These are phyloP conservation scores for Xerocomellus intermedius DNA, from an alignment of 768 basidiomycete genomes.

Conservation along the genomic window DNA sequence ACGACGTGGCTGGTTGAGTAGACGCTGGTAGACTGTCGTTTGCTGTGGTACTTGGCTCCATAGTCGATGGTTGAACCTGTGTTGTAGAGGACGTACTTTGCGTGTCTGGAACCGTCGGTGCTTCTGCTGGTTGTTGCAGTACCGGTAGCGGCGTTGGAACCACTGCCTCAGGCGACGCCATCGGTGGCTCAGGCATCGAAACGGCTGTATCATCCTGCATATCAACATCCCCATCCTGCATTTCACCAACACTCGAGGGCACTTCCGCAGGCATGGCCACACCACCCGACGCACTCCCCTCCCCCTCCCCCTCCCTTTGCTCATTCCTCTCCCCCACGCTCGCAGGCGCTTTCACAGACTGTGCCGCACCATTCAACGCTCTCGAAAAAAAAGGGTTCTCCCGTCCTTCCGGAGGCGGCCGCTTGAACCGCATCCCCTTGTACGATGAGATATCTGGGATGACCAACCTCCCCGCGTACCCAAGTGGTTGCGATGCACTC, in stretches of 20 bases:
- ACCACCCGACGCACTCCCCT: not conserved
- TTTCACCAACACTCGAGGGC: not conserved
- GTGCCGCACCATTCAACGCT: constrained; percentile 7
- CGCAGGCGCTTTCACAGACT: not conserved
- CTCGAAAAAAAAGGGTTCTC: constrained; percentile 28
- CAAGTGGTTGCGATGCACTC: not conserved
- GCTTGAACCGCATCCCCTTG: constrained; percentile 21
- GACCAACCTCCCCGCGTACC: not conserved
- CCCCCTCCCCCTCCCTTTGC: not conserved
- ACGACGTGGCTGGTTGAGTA: not conserved
- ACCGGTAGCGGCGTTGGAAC: not conserved
- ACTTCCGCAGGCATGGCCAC: not conserved
- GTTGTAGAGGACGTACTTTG: not conserved
- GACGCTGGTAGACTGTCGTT: not conserved
- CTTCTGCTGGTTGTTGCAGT: not conserved
- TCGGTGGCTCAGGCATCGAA: not conserved
- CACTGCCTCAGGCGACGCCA: not conserved
- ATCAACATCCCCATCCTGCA: not conserved
- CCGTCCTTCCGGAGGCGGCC: constrained; percentile 4
- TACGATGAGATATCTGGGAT: constrained; percentile 28
- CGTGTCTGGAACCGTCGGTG: not conserved
- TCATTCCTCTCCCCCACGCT: not conserved
- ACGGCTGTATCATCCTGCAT: constrained; percentile 3
- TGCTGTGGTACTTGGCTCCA: not conserved
- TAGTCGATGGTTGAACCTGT: not conserved